Evolutionary conservation across 2,329 filamentous ascomycete genomes (phyloP).

Genomic region (Exophiala viscosa): DNA sequence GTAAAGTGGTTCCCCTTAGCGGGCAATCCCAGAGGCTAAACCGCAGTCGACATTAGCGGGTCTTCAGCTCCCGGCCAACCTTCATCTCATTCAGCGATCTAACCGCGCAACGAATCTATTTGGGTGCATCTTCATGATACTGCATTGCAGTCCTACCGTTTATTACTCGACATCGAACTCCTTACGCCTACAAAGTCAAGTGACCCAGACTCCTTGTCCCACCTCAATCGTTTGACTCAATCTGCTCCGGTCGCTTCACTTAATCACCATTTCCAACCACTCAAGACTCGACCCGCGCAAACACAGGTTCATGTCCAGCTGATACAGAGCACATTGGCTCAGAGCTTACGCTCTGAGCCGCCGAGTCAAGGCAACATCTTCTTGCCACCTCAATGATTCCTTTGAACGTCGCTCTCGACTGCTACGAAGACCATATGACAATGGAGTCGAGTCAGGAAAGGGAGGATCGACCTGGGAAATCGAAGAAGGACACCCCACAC

Average conservation of each 20-base stretch:
- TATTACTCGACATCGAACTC: neutral
- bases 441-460: conserved; percentile 15
- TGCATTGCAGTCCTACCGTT: neutral
- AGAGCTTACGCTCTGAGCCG: conserved; percentile 24
- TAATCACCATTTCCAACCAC: conserved; percentile 3
- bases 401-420: neutral
- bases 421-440: neutral
- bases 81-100: neutral
- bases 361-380: neutral
- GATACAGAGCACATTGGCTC: conserved; percentile 16
- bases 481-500: conserved; percentile 3
- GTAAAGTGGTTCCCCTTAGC: conserved; percentile 7
- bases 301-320: conserved; percentile 22
- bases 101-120: neutral
- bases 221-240: conserved; percentile 9
- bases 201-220: conserved; percentile 1
- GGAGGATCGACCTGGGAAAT: conserved; percentile 10
- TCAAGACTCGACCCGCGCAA: neutral
- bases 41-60: neutral
- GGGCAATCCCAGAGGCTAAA: neutral
- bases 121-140: neutral
- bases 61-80: conserved; percentile 2
- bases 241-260: conserved; percentile 8
- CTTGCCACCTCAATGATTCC: neutral
- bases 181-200: too few species aligned